Conservation (phyloP, 257 asterid species). For the Datura wrightii region DNA sequence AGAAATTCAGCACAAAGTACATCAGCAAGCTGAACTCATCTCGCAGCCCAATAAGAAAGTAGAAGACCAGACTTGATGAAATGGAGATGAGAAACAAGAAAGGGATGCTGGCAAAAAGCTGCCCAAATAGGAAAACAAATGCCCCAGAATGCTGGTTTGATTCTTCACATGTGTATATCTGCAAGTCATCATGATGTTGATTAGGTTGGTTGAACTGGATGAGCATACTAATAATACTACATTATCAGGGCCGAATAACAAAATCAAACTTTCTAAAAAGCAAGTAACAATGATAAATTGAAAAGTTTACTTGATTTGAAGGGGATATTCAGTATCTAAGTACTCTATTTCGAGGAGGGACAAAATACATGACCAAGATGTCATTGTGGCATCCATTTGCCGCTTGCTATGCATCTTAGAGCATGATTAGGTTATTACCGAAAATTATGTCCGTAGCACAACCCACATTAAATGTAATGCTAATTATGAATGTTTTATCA, state of each 20-base stretch:
- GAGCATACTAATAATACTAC: neutral
- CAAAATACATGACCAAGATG: neutral
- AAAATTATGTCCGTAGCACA: neutral
- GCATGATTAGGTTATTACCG: constrained; percentile 1
- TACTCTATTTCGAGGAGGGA: neutral
- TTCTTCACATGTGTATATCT: constrained; percentile 84
- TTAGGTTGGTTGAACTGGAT: constrained; percentile 5
- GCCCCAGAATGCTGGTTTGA: constrained; percentile 91
- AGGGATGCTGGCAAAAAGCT: constrained; percentile 85
- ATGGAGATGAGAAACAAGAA: constrained; percentile 92
- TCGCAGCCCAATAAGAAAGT: constrained; percentile 85
- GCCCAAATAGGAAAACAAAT: constrained; percentile 78
- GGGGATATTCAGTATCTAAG: neutral
- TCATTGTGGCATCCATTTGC: neutral
- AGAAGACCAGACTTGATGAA: constrained; percentile 87
- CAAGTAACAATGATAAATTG: neutral
- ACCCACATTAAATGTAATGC: neutral
- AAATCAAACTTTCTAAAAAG: neutral
- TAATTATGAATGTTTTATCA: neutral
- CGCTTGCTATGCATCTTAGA: neutral
- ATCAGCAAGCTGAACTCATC: constrained; percentile 84
- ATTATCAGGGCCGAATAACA: neutral
- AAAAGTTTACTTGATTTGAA: neutral
- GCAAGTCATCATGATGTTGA: constrained; percentile 34
- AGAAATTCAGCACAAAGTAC: constrained; percentile 83